Conservation (phyloP, 257 asterid genomes). For the Marsdenia floribunda region DNA sequence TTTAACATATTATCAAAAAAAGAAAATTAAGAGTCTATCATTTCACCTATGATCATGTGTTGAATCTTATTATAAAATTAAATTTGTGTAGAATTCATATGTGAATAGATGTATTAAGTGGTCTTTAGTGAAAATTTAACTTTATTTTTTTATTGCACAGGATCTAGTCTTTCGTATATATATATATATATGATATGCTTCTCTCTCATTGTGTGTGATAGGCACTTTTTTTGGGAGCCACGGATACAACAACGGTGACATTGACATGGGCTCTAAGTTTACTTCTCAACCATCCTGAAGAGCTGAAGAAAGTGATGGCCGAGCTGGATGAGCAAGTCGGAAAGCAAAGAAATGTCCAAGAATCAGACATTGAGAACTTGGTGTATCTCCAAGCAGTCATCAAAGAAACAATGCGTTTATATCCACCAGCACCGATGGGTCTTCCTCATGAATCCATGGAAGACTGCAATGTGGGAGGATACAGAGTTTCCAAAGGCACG, state of each 20-base stretch:
- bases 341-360: background rate
- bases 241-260: constrained; percentile 1
- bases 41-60: no score
- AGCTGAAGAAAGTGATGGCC: background rate
- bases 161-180: no score
- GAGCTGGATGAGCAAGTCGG: background rate
- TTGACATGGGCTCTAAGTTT: constrained; percentile 4
- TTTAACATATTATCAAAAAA: no score
- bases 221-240: background rate
- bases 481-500: constrained; percentile 7
- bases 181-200: no score
- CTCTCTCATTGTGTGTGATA: background rate
- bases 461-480: background rate
- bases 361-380: constrained; percentile 9
- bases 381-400: constrained; percentile 6
- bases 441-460: background rate
- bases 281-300: background rate
- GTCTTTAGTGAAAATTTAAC: no score
- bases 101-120: no score
- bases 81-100: no score
- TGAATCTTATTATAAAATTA: no score
- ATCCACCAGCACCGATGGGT: constrained; percentile 1
- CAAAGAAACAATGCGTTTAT: constrained; percentile 7
- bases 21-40: no score
- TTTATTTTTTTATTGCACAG: no score